A percentile compares a stretch with the other conserved stretches of the same genome.
Conservation (phyloP, 2,329 filamentous ascomycete genomes). For the Monosporascus sp. region DNA sequence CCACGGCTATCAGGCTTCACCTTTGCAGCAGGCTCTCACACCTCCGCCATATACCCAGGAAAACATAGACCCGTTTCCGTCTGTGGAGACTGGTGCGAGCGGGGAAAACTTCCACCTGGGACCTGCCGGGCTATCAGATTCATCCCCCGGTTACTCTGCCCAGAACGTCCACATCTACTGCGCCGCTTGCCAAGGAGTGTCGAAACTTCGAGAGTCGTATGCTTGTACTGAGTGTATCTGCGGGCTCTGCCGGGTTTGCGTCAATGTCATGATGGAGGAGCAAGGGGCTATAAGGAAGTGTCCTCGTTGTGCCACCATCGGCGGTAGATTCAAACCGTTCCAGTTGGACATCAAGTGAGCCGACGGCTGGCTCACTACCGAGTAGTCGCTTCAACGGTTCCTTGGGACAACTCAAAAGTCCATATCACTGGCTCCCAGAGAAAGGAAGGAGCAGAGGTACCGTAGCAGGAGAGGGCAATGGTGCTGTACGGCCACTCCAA, state of each 20-base stretch:
- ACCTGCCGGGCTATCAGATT: slow-evolving; percentile 58
- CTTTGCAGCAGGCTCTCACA: slow-evolving; percentile 84
- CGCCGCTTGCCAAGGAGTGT: slow-evolving; percentile 76
- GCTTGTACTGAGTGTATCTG: slow-evolving; percentile 97
- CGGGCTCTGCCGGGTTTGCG: slow-evolving; percentile 83
- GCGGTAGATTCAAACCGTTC: slow-evolving; percentile 78
- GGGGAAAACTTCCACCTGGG: slow-evolving; percentile 70
- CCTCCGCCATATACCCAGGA: slow-evolving; percentile 69
- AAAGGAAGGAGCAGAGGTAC: not conserved
- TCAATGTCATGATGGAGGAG: slow-evolving; percentile 73
- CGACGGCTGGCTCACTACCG: not conserved
- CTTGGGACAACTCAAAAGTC: not conserved
- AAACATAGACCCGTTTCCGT: slow-evolving; percentile 76
- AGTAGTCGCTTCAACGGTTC: not conserved
- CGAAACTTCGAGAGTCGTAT: slow-evolving; percentile 75
- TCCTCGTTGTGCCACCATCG: slow-evolving; percentile 73
- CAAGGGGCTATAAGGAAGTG: slow-evolving; percentile 73
- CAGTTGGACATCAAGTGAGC: slow-evolving; percentile 72
- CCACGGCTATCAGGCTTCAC: slow-evolving; percentile 80
- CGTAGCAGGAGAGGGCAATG: not conserved
- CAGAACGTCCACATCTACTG: slow-evolving; percentile 88
- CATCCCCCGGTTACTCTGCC: slow-evolving; percentile 69
- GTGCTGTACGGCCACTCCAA: not conserved
- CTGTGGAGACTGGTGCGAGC: slow-evolving; percentile 74
- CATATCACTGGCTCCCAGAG: not conserved